Evolutionary conservation across 2,329 filamentous ascomycete genomes (phyloP).

Genomic region (Trichophyton simii): DNA sequence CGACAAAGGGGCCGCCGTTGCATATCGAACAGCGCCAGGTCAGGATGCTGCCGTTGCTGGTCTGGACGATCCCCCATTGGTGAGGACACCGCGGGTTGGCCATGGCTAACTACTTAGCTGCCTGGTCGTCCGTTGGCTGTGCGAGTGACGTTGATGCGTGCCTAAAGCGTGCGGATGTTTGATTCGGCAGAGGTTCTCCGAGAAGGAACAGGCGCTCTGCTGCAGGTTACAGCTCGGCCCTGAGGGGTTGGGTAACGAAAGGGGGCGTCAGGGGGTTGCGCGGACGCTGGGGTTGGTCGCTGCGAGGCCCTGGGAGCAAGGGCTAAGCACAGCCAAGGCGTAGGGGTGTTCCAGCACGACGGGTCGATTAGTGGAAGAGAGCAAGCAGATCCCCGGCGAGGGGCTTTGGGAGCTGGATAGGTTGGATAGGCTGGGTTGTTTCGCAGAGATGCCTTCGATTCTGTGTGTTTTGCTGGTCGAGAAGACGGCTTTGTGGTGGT

Average conservation of each 20-base stretch:
- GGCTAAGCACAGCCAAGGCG: background rate
- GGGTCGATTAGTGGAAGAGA: background rate
- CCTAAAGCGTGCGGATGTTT: background rate
- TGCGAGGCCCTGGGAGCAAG: background rate
- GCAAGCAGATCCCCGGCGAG: background rate
- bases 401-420: background rate
- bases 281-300: background rate
- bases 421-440: background rate
- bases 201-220: background rate
- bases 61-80: constrained; percentile 24
- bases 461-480: background rate
- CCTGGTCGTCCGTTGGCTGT: too few relatives aligned
- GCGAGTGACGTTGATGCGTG: background rate
- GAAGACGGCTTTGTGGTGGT: background rate
- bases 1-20: constrained; percentile 30
- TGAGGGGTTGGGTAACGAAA: background rate
- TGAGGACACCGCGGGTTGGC: constrained; percentile 10
- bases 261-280: background rate
- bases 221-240: background rate
- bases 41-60: constrained; percentile 32
- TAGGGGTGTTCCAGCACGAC: background rate
- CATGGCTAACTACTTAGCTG: background rate
- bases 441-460: background rate
- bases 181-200: background rate
- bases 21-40: constrained; percentile 34